A percentile compares a stretch with the other conserved stretches of the same genome.
phyloP scores from a whole-genome alignment of 495 filamentous ascomycete species.

The Trichocladium uniseriatum region DNA sequence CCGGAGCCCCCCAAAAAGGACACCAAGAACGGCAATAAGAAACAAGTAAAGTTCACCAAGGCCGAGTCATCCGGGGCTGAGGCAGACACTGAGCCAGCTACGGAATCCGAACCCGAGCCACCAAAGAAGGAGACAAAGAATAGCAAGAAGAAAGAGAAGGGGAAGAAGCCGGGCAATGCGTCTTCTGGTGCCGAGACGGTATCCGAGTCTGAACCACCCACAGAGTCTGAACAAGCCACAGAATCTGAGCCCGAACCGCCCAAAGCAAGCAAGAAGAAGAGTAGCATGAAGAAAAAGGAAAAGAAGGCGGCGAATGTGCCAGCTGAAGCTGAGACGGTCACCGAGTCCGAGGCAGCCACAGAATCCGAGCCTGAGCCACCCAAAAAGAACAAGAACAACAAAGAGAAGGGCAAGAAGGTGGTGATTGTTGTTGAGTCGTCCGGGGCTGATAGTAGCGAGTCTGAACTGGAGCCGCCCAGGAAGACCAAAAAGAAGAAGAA shows the following conservation, averaged over 20 bases:
- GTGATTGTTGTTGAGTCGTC: background rate
- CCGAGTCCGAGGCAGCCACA: slow-evolving; percentile 3
- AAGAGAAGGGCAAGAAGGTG: slow-evolving; percentile 5
- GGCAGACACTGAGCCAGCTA: background rate
- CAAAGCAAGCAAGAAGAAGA: slow-evolving; percentile 7
- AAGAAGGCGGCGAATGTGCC: background rate
- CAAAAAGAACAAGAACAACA: slow-evolving; percentile 8
- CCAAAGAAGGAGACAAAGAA: slow-evolving; percentile 8
- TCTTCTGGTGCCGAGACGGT: background rate
- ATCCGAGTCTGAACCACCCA: background rate
- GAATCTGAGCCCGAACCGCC: slow-evolving; percentile 2
- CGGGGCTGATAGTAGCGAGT: background rate
- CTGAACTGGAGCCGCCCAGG: background rate
- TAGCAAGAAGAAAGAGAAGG: background rate
- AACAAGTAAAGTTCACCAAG: too few species aligned
- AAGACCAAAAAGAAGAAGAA: slow-evolving; percentile 8
- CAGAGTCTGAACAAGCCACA: slow-evolving; percentile 1
- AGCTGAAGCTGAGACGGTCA: background rate
- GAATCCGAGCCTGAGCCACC: slow-evolving; percentile 2
- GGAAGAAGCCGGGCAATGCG: background rate
- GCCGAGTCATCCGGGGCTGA: background rate
- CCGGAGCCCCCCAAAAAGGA: slow-evolving; percentile 9
- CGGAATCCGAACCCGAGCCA: slow-evolving; percentile 1
- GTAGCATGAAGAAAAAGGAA: background rate
- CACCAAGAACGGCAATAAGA: background rate